Conservation (phyloP, 305 asterid species). For the Rubia peregrina region DNA sequence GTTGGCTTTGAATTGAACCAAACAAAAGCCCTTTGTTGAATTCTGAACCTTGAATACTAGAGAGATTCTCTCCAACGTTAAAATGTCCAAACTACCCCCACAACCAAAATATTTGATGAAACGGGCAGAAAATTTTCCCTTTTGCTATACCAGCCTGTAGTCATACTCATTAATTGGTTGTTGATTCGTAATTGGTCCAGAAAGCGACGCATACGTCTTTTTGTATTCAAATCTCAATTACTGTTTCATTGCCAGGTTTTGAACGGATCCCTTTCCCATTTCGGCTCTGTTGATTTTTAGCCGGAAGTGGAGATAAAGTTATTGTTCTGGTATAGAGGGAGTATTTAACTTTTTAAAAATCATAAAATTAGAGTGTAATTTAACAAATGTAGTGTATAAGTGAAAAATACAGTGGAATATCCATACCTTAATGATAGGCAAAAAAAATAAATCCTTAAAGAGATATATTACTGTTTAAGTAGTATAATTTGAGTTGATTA, state of each 20-base stretch:
- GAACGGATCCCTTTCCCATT: background rate
- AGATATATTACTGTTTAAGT: too few species aligned
- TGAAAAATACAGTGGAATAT: too few species aligned
- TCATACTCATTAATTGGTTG: background rate
- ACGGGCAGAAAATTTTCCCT: background rate
- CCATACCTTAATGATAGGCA: too few species aligned
- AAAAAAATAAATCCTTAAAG: too few species aligned
- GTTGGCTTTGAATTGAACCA: background rate
- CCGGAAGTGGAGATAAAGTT: background rate
- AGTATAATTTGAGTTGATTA: too few species aligned
- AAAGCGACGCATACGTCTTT: slow-evolving; percentile 1
- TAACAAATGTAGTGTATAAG: too few species aligned
- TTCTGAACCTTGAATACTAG: background rate
- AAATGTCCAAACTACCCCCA: slow-evolving; percentile 6
- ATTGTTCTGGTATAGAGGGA: background rate
- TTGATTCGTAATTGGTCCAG: background rate
- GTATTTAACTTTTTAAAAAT: too few species aligned
- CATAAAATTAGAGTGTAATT: too few species aligned
- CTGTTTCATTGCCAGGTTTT: background rate
- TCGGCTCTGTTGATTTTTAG: background rate
- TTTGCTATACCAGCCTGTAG: too few species aligned
- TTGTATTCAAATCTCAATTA: background rate
- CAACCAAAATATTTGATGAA: background rate
- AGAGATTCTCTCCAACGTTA: background rate
- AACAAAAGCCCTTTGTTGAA: background rate